These are phyloP conservation scores for Phylloporus sp. DNA, from an alignment of 768 basidiomycete species.

Conservation along the genomic window DNA sequence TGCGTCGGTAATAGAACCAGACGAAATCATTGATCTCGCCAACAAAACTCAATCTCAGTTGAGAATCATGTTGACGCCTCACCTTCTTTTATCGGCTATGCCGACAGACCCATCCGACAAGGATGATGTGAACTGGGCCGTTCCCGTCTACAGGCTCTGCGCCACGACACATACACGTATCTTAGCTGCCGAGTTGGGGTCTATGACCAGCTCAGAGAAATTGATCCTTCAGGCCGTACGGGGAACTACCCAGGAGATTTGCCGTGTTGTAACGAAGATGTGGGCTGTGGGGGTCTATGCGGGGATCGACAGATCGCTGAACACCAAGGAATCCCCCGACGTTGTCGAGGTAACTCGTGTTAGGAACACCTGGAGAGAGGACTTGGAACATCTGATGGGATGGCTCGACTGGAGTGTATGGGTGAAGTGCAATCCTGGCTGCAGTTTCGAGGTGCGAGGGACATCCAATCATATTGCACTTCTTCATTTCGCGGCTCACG, in stretches of 20 bases:
- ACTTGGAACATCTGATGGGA: conserved; percentile 35
- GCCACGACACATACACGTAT: conserved; percentile 23
- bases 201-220: conserved; percentile 27
- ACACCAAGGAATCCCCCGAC: neutral
- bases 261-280: conserved; percentile 39
- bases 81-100: conserved; percentile 15
- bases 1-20: neutral
- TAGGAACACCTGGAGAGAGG: conserved; percentile 31
- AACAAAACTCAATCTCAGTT: conserved; percentile 21
- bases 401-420: conserved; percentile 55
- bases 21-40: conserved; percentile 5
- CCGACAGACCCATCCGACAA: conserved; percentile 1
- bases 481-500: neutral
- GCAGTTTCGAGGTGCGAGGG: conserved; percentile 39
- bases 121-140: conserved; percentile 22
- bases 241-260: conserved; percentile 41
- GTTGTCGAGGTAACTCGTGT: conserved; percentile 6
- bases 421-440: conserved; percentile 44
- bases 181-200: neutral
- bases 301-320: conserved; percentile 14
- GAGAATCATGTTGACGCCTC: conserved; percentile 28
- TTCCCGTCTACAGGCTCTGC: conserved; percentile 29
- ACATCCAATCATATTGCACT: neutral
- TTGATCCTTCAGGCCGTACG: conserved; percentile 25
- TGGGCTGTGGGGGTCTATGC: conserved; percentile 39